Conservation (phyloP, 1,284 basidiomycete genomes). For the Neonothopanus nambi region DNA sequence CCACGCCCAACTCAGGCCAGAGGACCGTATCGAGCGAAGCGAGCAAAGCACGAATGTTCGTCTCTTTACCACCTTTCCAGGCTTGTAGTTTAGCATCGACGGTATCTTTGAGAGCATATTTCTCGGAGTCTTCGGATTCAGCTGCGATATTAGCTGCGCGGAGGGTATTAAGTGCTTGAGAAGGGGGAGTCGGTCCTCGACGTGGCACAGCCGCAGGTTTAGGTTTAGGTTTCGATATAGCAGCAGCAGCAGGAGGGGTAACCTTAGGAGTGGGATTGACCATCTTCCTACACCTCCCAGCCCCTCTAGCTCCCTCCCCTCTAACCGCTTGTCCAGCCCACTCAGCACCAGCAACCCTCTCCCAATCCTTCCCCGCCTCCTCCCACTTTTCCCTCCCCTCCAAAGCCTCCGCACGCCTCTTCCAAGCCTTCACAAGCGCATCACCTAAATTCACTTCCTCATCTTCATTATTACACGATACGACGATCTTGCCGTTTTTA, state of each 20-base stretch:
- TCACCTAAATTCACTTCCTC: constrained; percentile 71
- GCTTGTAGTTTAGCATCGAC: constrained; percentile 76
- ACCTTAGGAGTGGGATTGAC: constrained; percentile 31
- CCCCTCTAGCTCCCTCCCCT: constrained; percentile 67
- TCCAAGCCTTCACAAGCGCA: constrained; percentile 80
- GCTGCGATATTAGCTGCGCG: constrained; percentile 62
- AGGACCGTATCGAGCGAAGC: constrained; percentile 84
- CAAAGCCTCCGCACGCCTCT: constrained; percentile 81
- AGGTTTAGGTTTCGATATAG: constrained; percentile 32
- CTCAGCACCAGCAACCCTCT: constrained; percentile 56
- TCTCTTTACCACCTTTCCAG: constrained; percentile 93
- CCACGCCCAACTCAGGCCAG: constrained; percentile 81
- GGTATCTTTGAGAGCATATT: constrained; percentile 75
- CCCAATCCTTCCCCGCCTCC: constrained; percentile 84
- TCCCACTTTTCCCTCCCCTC: constrained; percentile 91
- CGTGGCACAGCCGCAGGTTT: constrained; percentile 32
- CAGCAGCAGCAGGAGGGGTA: constrained; percentile 15
- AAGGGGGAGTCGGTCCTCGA: constrained; percentile 34
- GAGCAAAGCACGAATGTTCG: constrained; percentile 87
- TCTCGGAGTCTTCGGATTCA: constrained; percentile 77
- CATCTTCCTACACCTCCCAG: constrained; percentile 74
- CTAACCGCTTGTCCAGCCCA: constrained; percentile 55
- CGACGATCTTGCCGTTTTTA: neutral
- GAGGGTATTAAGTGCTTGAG: constrained; percentile 65
- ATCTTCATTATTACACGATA: constrained; percentile 35